Conservation (phyloP, 2,329 filamentous ascomycete species). For the Chalaropsis ovoidea region DNA sequence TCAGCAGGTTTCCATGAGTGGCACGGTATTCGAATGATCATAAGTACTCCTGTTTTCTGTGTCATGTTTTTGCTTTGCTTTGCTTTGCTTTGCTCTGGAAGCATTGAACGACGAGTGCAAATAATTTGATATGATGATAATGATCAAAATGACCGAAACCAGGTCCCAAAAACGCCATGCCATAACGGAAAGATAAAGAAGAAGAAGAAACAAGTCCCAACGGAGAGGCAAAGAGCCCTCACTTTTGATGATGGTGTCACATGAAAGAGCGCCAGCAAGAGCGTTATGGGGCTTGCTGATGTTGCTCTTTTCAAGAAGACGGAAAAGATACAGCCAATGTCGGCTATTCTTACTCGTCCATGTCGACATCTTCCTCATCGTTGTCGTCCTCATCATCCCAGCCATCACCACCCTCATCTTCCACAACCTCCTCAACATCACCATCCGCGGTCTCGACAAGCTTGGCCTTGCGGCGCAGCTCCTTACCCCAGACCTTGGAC, state of each 20-base stretch:
- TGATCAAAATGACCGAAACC: constrained; percentile 25
- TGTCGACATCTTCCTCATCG: constrained; percentile 35
- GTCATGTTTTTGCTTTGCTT: background rate
- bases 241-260: constrained; percentile 18
- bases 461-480: constrained; percentile 31
- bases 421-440: constrained; percentile 28
- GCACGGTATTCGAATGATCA: background rate
- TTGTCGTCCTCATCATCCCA: constrained; percentile 33
- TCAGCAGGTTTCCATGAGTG: background rate
- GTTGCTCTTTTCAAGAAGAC: constrained; percentile 2
- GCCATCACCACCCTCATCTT: constrained; percentile 27
- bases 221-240: constrained; percentile 15
- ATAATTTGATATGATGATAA: constrained; percentile 23
- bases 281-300: background rate
- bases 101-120: constrained; percentile 17
- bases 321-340: constrained; percentile 24
- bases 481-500: constrained; percentile 37
- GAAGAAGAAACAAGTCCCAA: constrained; percentile 23
- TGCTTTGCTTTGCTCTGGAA: constrained; percentile 10
- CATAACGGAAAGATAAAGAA: constrained; percentile 23
- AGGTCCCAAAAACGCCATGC: constrained; percentile 25
- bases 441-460: constrained; percentile 28
- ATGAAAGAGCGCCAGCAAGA: background rate
- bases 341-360: constrained; percentile 32
- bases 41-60: background rate